phyloP scores from a whole-genome alignment of 2,329 filamentous ascomycete species.

The Fusarium sp. region DNA sequence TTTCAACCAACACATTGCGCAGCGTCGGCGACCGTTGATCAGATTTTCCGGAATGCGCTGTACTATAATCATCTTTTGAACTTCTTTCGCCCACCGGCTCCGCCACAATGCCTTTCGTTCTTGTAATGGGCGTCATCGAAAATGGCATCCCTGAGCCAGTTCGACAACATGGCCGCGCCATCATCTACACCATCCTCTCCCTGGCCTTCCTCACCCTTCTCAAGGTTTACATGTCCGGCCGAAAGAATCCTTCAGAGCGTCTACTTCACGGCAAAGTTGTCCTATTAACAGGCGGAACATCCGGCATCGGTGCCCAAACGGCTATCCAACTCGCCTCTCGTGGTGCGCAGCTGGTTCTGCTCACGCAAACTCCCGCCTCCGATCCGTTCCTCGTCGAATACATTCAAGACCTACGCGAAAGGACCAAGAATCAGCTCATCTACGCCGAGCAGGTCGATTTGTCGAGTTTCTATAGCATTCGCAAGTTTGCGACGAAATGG shows the following conservation, averaged over 20 bases:
- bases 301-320: conserved; percentile 86
- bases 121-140: conserved; percentile 59
- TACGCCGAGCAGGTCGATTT: conserved; percentile 97
- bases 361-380: conserved; percentile 83
- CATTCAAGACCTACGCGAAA: conserved; percentile 85
- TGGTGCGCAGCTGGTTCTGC: conserved; percentile 90
- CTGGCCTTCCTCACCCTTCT: conserved; percentile 57
- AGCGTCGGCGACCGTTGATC: neutral
- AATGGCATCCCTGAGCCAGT: conserved; percentile 64
- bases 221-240: conserved; percentile 84
- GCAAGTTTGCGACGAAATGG: conserved; percentile 96
- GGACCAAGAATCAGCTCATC: conserved; percentile 85
- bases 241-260: conserved; percentile 79
- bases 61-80: neutral
- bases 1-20: neutral
- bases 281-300: conserved; percentile 94
- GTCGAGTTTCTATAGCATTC: conserved; percentile 87
- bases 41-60: conserved; percentile 31
- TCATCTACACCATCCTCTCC: conserved; percentile 55
- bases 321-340: conserved; percentile 80
- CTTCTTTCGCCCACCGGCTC: neutral
- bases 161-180: conserved; percentile 56
- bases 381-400: conserved; percentile 94
- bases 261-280: conserved; percentile 94
- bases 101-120: conserved; percentile 63